These are phyloP conservation scores for Zygotorulaspora chibaensis DNA, from an alignment of 805 yeast genomes.

Conservation along the genomic window DNA sequence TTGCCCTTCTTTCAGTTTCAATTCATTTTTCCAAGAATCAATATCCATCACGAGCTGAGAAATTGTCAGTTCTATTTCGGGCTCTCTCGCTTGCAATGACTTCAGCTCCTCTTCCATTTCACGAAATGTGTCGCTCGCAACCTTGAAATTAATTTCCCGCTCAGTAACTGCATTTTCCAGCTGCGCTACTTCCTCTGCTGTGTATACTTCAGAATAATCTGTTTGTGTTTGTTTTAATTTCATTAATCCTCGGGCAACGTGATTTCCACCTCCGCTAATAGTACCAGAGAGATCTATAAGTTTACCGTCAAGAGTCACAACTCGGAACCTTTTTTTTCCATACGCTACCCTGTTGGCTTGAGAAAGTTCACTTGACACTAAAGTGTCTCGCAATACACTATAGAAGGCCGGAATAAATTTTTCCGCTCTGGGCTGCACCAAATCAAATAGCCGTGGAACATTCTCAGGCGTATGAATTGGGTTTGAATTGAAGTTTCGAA, in stretches of 20 bases:
- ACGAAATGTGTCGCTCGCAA: constrained; percentile 46
- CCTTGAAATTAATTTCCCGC: constrained; percentile 52
- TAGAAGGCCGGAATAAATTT: constrained; percentile 84
- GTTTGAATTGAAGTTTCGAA: constrained; percentile 56
- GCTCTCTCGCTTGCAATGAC: constrained; percentile 58
- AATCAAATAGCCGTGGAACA: constrained; percentile 79
- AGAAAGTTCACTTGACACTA: constrained; percentile 72
- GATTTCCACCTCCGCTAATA: constrained; percentile 92
- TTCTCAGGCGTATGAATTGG: constrained; percentile 67
- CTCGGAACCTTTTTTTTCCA: constrained; percentile 75
- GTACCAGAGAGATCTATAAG: constrained; percentile 91
- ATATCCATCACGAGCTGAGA: constrained; percentile 61
- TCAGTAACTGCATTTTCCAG: constrained; percentile 49
- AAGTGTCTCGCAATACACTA: constrained; percentile 78
- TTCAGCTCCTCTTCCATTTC: constrained; percentile 59
- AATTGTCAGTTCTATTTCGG: constrained; percentile 60
- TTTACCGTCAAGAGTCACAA: constrained; percentile 89
- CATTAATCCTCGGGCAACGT: constrained; percentile 73
- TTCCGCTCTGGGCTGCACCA: constrained; percentile 61
- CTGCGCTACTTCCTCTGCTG: constrained; percentile 53
- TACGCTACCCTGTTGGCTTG: constrained; percentile 89
- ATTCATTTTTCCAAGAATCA: constrained; percentile 52
- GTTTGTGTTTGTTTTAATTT: constrained; percentile 35
- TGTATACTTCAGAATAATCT: constrained; percentile 33
- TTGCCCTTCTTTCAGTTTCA: constrained; percentile 43